Evolutionary conservation across 192 early-diverging fungal species (phyloP).

Genomic region (Coemansia sp.): DNA sequence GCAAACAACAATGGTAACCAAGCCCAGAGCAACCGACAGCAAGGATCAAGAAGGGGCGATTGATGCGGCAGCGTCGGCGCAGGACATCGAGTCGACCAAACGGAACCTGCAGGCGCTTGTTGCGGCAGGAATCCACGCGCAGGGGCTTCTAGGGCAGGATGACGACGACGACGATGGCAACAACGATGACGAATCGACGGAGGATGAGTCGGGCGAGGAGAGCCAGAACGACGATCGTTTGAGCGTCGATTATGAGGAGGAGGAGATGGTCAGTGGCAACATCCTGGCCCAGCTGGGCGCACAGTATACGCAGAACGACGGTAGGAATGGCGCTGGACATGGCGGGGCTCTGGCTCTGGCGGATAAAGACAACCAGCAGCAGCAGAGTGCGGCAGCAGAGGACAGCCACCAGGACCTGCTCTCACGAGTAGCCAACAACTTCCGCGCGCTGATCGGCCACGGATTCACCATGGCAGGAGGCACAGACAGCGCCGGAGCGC

Average conservation of each 20-base stretch:
- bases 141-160: constrained; percentile 32
- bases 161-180: constrained; percentile 15
- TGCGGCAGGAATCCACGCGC: constrained; percentile 45
- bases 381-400: constrained; percentile 4
- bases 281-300: not conserved
- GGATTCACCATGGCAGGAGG: constrained; percentile 24
- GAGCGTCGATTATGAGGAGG: constrained; percentile 14
- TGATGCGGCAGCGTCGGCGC: constrained; percentile 1
- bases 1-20: not conserved
- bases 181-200: constrained; percentile 15
- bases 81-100: constrained; percentile 52
- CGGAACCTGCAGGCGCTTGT: constrained; percentile 49
- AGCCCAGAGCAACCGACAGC: not conserved
- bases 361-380: not conserved
- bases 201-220: constrained; percentile 15
- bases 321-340: constrained; percentile 8
- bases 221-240: not conserved
- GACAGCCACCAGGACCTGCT: constrained; percentile 33
- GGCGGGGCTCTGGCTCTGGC: not conserved
- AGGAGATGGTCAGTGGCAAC: constrained; percentile 8
- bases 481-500: constrained; percentile 10
- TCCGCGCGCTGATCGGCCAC: constrained; percentile 43
- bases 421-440: constrained; percentile 48
- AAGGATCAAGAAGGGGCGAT: not conserved
- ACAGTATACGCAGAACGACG: not conserved